phyloP scores from a whole-genome alignment of 2,329 filamentous ascomycete genomes.

The Leptographium procerum region DNA sequence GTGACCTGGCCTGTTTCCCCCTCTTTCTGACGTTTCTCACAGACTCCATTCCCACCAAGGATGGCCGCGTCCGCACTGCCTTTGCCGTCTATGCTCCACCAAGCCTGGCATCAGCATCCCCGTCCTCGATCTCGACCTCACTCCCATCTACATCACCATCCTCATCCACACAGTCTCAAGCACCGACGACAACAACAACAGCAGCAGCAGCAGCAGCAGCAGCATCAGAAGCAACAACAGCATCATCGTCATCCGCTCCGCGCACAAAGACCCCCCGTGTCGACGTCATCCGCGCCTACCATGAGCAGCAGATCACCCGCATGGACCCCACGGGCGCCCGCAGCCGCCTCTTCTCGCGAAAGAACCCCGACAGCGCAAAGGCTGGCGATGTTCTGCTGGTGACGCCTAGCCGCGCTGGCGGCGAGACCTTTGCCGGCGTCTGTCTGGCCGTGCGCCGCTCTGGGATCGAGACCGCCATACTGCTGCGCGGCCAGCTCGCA shows the following conservation, averaged over 20 bases:
- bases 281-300: slow-evolving; percentile 57
- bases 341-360: slow-evolving; percentile 65
- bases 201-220: too few relatives aligned
- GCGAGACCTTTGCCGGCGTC: slow-evolving; percentile 83
- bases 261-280: slow-evolving; percentile 9
- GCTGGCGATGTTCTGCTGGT: slow-evolving; percentile 88
- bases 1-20: background rate
- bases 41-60: slow-evolving; percentile 10
- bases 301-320: slow-evolving; percentile 53
- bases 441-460: slow-evolving; percentile 76
- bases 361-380: slow-evolving; percentile 67
- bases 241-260: slow-evolving; percentile 3
- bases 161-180: too few relatives aligned
- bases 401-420: slow-evolving; percentile 63
- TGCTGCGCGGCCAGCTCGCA: slow-evolving; percentile 77
- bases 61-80: slow-evolving; percentile 22
- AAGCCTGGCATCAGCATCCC: slow-evolving; percentile 1
- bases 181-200: too few relatives aligned
- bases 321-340: slow-evolving; percentile 82
- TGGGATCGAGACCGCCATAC: slow-evolving; percentile 80
- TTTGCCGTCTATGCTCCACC: slow-evolving; percentile 35
- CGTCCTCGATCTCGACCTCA: slow-evolving; percentile 5
- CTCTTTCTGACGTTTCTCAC: background rate
- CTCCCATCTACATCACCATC: slow-evolving; percentile 3
- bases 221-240: too few relatives aligned